A percentile compares a stretch with the other conserved stretches of the same genome.
Evolutionary conservation across 352 stramenopile genomes (phyloP).

Genomic region (Pythium brassicae): DNA sequence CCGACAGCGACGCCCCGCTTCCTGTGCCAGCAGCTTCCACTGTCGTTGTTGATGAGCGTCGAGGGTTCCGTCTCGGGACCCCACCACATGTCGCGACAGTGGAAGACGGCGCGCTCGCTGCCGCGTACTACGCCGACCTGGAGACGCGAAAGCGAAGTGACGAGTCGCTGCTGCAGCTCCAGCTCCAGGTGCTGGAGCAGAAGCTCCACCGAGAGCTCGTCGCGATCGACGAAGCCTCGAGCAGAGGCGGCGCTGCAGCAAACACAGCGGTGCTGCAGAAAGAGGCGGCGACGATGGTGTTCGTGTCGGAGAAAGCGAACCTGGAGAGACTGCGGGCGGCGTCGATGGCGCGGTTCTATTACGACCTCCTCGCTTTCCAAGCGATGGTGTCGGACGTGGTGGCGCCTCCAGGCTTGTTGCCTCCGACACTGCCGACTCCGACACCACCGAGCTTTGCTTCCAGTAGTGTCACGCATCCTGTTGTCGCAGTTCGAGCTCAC

Average conservation of each 20-base stretch:
- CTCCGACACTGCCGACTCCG: neutral
- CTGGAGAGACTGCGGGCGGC: conserved; percentile 51
- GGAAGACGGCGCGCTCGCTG: conserved; percentile 8
- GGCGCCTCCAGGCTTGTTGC: neutral
- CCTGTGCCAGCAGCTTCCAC: too few species aligned
- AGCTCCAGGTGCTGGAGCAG: conserved; percentile 32
- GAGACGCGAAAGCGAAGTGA: conserved; percentile 49
- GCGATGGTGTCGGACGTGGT: conserved; percentile 19
- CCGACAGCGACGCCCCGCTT: neutral
- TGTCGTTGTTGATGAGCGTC: too few species aligned
- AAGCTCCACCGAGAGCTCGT: conserved; percentile 30
- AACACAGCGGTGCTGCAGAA: conserved; percentile 20
- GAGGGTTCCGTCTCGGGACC: too few species aligned
- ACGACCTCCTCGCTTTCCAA: conserved; percentile 55
- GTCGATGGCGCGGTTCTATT: conserved; percentile 54
- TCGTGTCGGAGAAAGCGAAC: conserved; percentile 43
- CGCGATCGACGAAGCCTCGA: conserved; percentile 15
- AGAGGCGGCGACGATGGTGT: conserved; percentile 37
- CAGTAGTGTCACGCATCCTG: too few species aligned
- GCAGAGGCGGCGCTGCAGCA: neutral
- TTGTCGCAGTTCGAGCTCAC: neutral
- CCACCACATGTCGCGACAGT: too few species aligned
- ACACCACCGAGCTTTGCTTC: neutral
- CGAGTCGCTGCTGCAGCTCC: conserved; percentile 40
- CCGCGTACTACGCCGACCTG: conserved; percentile 36